Evolutionary conservation across 2,329 filamentous ascomycete species (phyloP).

Genomic region (Emergomyces africanus): DNA sequence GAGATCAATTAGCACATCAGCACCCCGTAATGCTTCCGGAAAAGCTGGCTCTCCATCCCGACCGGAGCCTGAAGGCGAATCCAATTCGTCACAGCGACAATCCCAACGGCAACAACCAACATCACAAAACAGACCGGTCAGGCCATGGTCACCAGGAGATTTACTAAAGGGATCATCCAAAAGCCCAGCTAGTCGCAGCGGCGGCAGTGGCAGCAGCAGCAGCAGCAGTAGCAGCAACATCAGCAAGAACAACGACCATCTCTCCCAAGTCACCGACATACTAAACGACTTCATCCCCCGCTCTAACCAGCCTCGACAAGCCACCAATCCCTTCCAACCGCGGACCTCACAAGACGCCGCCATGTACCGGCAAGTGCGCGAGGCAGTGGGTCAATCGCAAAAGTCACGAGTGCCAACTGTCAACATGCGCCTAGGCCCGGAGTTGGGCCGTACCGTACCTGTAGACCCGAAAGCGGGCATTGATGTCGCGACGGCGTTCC

Average conservation of each 20-base stretch:
- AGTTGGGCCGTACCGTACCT: constrained; percentile 14
- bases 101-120: neutral
- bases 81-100: neutral
- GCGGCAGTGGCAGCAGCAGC: too few species aligned
- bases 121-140: neutral
- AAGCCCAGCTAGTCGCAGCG: neutral
- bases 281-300: neutral
- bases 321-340: neutral
- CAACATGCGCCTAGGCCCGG: constrained; percentile 15
- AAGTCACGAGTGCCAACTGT: neutral
- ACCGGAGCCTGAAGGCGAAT: neutral
- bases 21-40: neutral
- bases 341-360: neutral
- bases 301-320: neutral
- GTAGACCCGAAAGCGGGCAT: constrained; percentile 11
- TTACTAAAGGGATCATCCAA: neutral
- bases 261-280: neutral
- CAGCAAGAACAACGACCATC: neutral
- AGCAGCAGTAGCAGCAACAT: neutral
- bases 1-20: neutral
- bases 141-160: neutral
- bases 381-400: neutral
- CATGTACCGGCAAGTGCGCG: neutral
- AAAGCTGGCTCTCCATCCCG: neutral
- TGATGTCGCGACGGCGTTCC: constrained; percentile 15